phyloP scores from a whole-genome alignment of 257 asterid genomes.

The Penstemon barbatus region DNA sequence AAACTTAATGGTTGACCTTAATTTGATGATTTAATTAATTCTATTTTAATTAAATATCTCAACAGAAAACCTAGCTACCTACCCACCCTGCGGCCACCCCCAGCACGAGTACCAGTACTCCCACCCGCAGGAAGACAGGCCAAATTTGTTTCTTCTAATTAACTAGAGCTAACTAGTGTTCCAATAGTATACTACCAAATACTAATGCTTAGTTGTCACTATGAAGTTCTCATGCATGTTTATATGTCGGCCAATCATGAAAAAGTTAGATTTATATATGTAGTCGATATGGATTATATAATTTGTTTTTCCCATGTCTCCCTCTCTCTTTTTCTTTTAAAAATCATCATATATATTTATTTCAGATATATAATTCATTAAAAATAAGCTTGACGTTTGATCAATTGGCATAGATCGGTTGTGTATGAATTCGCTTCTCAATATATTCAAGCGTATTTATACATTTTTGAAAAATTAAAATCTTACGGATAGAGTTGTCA shows the following conservation, averaged over 20 bases:
- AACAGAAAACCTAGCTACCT: not conserved
- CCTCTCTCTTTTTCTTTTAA: too few species aligned
- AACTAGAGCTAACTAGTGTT: not conserved
- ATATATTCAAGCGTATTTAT: too few species aligned
- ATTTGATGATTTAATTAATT: too few species aligned
- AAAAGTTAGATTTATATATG: conserved; percentile 32
- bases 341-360: too few species aligned
- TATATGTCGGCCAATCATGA: conserved; percentile 37
- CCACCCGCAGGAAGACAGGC: not conserved
- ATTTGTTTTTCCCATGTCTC: conserved; percentile 19
- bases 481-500: too few species aligned
- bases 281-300: conserved; percentile 32
- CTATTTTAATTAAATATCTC: not conserved
- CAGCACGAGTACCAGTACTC: too few species aligned
- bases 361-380: too few species aligned
- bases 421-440: too few species aligned
- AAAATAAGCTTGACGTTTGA: too few species aligned
- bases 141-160: not conserved
- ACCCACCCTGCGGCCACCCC: too few species aligned
- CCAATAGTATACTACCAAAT: not conserved
- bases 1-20: not conserved
- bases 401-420: too few species aligned
- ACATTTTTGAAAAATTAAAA: too few species aligned
- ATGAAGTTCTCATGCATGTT: conserved; percentile 27
- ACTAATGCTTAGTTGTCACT: conserved; percentile 25